A percentile compares a stretch with the other conserved stretches of the same genome.
Evolutionary conservation across 2,329 filamentous ascomycete genomes (phyloP).

Genomic region (Cytospora chrysosperma): DNA sequence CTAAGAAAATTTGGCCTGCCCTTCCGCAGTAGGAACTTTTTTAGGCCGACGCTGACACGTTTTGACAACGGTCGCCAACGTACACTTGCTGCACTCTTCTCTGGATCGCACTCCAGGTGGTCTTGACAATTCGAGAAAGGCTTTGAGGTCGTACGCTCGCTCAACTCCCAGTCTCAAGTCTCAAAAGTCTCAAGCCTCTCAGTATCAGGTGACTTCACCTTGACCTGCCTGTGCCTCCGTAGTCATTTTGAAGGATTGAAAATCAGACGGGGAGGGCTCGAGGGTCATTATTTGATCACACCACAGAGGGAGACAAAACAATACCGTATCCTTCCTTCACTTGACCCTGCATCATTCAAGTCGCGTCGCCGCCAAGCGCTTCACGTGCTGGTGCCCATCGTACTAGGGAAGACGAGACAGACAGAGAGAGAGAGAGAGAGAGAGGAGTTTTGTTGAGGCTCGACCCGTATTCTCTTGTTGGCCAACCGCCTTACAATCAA

Average conservation of each 20-base stretch:
- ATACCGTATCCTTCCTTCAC: slow-evolving; percentile 14
- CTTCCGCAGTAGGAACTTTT: slow-evolving; percentile 9
- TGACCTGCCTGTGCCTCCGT: slow-evolving; percentile 21
- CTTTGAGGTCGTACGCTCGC: slow-evolving; percentile 13
- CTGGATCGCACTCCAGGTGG: slow-evolving; percentile 6
- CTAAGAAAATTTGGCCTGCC: slow-evolving; percentile 3
- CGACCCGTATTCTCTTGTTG: slow-evolving; percentile 14
- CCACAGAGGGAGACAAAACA: slow-evolving; percentile 4
- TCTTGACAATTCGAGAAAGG: slow-evolving; percentile 6
- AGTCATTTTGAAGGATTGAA: slow-evolving; percentile 14
- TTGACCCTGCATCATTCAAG: slow-evolving; percentile 8
- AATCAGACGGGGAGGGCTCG: not conserved
- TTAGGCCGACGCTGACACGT: slow-evolving; percentile 16
- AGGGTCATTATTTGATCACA: slow-evolving; percentile 4
- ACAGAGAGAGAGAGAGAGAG: not conserved
- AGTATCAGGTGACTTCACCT: slow-evolving; percentile 6
- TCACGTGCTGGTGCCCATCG: slow-evolving; percentile 9
- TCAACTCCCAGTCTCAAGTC: not conserved
- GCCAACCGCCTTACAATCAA: slow-evolving; percentile 20
- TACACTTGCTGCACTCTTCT: slow-evolving; percentile 3
- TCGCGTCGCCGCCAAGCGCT: slow-evolving; percentile 12
- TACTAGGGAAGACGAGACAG: slow-evolving; percentile 8
- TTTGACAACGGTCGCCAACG: slow-evolving; percentile 11
- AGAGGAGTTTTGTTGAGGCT: slow-evolving; percentile 27
- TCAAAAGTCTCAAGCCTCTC: not conserved